Evolutionary conservation across 1,284 basidiomycete species (phyloP), one percentile per base, ranked within the genome.

Genomic region (Vanrija sp.): DNA sequence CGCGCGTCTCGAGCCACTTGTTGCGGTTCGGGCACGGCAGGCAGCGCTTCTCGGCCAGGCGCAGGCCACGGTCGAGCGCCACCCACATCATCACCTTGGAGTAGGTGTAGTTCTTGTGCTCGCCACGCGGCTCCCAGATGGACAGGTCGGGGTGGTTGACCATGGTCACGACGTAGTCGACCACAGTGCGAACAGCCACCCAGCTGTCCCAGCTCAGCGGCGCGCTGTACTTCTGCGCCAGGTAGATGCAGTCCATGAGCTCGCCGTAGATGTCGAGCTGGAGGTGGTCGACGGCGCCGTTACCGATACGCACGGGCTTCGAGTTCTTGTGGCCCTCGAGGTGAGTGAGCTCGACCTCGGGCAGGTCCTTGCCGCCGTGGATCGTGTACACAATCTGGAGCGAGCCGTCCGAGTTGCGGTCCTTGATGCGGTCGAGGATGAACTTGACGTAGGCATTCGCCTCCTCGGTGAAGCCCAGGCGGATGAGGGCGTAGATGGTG

Each of bases 1-100:
- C 92, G 22, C 91, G 82, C 5, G 85, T 83, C 5, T 77, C 77
- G 15, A 86, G 71, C 92, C 92, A 96, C 56, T 83, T 81, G 47
- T 75, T 45, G 51, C 67, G 71, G 61, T 73, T 76, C 18, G 72
- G 79, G 69, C 78, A 78, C 5, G 77, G 77, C 12, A 78, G 60
- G 54, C 69, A 88, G 20, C 92, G 84, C 74, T 96, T 96, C 35
- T 95, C 90, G 3, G 89, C 88, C 18, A 96, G 80, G 15, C 92
- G 87, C 4, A 96, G 80, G 3, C 90, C 89, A 78, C 90, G 80
- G 66, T 96, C 92, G 54, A 96, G 84, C 0, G 92, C 92, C 44
- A 96, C 91, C 87, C 89, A 92, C 68, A 92, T 81, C 90, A 94
- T 92, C 49, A 92, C 85, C 81, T 93, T 93, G 41, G 87, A 89